Evolutionary conservation across 495 filamentous ascomycete species (phyloP).

Genomic region (Penicillium fimorum): DNA sequence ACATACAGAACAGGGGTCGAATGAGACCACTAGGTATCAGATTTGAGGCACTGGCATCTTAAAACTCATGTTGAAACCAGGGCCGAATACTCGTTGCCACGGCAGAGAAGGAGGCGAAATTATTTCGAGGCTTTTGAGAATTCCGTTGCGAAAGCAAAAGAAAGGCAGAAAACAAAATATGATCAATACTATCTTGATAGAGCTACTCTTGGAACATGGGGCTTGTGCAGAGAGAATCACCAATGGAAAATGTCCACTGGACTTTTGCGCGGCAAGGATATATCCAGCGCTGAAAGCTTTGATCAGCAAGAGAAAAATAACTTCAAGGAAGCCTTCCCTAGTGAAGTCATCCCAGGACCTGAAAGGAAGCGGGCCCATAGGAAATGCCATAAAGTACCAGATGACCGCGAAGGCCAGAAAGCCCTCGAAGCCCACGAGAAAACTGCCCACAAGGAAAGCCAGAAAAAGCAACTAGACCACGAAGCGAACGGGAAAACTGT

Average conservation of each 20-base stretch:
- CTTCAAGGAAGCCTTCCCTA: background rate
- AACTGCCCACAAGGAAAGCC: background rate
- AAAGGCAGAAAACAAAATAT: background rate
- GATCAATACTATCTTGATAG: background rate
- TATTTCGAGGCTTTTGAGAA: background rate
- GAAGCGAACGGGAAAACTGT: background rate
- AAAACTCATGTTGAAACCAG: background rate
- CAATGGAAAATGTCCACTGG: background rate
- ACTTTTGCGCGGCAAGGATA: background rate
- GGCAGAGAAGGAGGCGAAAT: background rate
- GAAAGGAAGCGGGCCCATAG: background rate
- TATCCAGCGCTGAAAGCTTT: background rate
- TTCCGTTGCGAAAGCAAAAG: background rate
- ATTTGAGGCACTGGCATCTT: background rate
- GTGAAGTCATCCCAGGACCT: background rate
- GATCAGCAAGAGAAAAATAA: background rate
- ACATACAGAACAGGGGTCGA: background rate
- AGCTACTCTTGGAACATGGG: slow-evolving; percentile 1
- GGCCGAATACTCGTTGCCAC: background rate
- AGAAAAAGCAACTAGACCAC: background rate
- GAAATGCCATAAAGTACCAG: background rate
- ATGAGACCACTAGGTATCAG: background rate
- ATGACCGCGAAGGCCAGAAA: background rate
- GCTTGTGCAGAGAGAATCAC: background rate
- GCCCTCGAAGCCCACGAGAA: background rate